Evolutionary conservation across 2,329 filamentous ascomycete genomes (phyloP), one percentile per base, ranked within the genome.

Genomic region (Parastagonospora nodorum): DNA sequence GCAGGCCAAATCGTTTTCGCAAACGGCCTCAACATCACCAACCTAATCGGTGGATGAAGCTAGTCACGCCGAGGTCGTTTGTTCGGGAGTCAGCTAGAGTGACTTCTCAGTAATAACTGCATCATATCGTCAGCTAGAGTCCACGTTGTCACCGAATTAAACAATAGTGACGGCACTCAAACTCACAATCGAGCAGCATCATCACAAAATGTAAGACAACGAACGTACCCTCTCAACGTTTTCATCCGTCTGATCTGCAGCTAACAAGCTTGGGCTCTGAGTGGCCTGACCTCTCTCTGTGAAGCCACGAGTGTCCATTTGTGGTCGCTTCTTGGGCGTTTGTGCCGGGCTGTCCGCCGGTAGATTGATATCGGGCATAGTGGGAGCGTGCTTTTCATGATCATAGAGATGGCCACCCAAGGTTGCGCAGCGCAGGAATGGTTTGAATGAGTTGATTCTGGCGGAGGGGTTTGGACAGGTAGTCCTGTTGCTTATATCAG

Each of bases 361-460:
- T 61, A 69, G 76, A 71, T 66, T 78, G 69, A 75, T 67, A 41
- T 67, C 68, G 30, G 74, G 70, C 31, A 63, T 54, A 8, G 46
- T 42, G 45, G 60, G 62, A 42, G 57, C 66, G 37, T 70, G 60
- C 41, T 80, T 57, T 72, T 81, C 61, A 75, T 91, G 89, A 72
- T 94, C 90, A 45, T 93, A 82, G 45, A 95, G 80, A 43, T 88
- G 88, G 45, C 90, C 88, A 50, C 93, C 92, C 30, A 97, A 86
- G 4, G 94, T 97, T 10, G 92, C 93, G 71, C 93, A 97, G 74
- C 97, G 96, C 58, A 97, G 84, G 84, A 53, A 99, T 97, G 1
- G 92, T 97, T 77, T 97, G 93, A 67, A 97, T 97, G 68, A 97
- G 87, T 73, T 96, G 91, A 72, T 96, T 97, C 71, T 96, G 93